These are phyloP conservation scores for Saitozyma podzolica DNA, from an alignment of 768 basidiomycete genomes.

Conservation along the genomic window DNA sequence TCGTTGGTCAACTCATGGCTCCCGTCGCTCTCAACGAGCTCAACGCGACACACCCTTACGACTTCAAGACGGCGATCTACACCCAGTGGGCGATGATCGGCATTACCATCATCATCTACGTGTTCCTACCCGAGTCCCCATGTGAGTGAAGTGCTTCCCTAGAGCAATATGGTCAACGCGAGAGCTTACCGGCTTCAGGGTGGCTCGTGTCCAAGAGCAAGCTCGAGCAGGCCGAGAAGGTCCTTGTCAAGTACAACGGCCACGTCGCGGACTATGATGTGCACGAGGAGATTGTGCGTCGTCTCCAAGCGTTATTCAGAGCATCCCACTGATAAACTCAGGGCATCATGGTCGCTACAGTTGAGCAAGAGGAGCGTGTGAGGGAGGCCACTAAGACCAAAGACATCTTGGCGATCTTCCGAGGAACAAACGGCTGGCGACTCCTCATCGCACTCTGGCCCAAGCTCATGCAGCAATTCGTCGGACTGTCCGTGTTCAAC, in stretches of 20 bases:
- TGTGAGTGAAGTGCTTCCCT: conserved; percentile 3
- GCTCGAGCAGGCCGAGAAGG: conserved; percentile 16
- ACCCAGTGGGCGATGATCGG: conserved; percentile 30
- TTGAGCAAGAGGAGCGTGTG: conserved; percentile 9
- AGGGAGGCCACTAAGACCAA: neutral
- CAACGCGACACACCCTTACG: conserved; percentile 14
- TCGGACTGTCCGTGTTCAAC: conserved; percentile 10
- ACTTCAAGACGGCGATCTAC: conserved; percentile 26
- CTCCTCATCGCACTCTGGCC: conserved; percentile 18
- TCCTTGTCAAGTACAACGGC: conserved; percentile 16
- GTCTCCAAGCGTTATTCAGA: neutral
- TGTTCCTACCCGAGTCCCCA: conserved; percentile 22
- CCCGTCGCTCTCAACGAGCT: conserved; percentile 23
- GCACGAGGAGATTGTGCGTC: conserved; percentile 11
- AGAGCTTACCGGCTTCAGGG: conserved; percentile 13
- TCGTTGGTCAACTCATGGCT: conserved; percentile 32
- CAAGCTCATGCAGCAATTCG: conserved; percentile 17
- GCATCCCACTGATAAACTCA: neutral
- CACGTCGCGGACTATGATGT: conserved; percentile 23
- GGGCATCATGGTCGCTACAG: conserved; percentile 13
- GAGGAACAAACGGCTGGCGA: conserved; percentile 15
- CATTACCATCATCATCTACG: conserved; percentile 9
- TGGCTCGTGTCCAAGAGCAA: conserved; percentile 24
- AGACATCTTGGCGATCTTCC: conserved; percentile 7
- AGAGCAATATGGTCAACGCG: neutral